Evolutionary conservation across 2,329 filamentous ascomycete genomes (phyloP), one percentile per base, ranked within the genome.

Genomic region (Xylariaceae sp.): DNA sequence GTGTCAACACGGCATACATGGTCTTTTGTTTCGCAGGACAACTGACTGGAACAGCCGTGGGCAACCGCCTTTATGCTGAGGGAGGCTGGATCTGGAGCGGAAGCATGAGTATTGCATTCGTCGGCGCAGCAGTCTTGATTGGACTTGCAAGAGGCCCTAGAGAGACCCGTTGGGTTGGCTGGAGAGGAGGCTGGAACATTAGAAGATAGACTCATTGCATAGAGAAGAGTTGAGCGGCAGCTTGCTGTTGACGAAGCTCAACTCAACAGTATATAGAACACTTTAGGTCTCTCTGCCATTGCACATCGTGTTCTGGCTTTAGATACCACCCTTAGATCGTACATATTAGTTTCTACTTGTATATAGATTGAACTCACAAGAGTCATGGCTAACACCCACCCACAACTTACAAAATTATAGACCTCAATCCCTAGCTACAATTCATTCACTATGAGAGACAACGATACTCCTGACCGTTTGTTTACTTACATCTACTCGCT

Each of bases 1-100:
- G 90, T 2, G 82, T 93, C 23, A 94, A 94, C 69, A 92, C 89
- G 0, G 88, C 86, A 1, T 94, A 91, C 68, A 94, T 93, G 90
- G 80, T 92, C 0, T 80, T 81, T 6, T 85, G 83, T 0, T 93
- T 93, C 67, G 84, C 82, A 34, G 90, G 90, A 0, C 90, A 94
- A 35, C 66, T 94, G 51, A 86, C 86, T 1, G 89, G 89, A 0
- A 87, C 85, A 0, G 78, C 82, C 1, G 82, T 83, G 3, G 82
- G 83, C 0, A 83, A 82, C 62, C 72, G 76, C 15, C 68, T 83
- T 1, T 83, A 81, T 58, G 79, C 80, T 0, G 67, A 74, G 35
- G 80, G 80, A 1, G 81, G 81, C 0, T 83, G 80, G 80, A 73
- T 69, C 6, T 77, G 74, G 61, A 82, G 79, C 57, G 77, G 78